Evolutionary conservation across 2,329 filamentous ascomycete species (phyloP).

Genomic region (Penicillium verrucosum): DNA sequence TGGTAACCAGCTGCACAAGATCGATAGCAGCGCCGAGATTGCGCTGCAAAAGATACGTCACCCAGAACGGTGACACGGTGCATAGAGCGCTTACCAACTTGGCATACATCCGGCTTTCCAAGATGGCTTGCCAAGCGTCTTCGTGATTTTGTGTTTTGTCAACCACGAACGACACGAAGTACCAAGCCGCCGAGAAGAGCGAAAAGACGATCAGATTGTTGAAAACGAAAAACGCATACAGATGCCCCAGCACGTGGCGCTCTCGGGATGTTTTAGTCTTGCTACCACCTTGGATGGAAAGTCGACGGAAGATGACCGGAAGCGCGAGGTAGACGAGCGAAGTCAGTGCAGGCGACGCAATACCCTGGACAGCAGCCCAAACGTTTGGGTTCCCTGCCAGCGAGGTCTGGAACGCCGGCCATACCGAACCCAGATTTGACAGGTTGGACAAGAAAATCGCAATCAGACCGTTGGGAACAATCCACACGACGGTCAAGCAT

Average conservation of each 20-base stretch:
- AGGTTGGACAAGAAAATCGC: conserved; percentile 90
- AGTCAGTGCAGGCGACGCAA: conserved; percentile 80
- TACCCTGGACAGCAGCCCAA: conserved; percentile 90
- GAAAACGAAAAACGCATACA: conserved; percentile 95
- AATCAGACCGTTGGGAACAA: conserved; percentile 89
- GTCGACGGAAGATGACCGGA: conserved; percentile 83
- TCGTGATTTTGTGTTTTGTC: conserved; percentile 54
- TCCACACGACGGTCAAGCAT: conserved; percentile 78
- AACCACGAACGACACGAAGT: conserved; percentile 66
- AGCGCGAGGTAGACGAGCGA: conserved; percentile 84
- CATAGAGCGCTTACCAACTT: conserved; percentile 73
- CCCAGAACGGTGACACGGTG: conserved; percentile 84
- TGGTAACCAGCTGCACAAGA: conserved; percentile 79
- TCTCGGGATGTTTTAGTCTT: conserved; percentile 89
- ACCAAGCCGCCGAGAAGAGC: conserved; percentile 79
- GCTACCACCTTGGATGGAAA: conserved; percentile 81
- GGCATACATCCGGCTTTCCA: conserved; percentile 59
- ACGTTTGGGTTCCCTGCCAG: conserved; percentile 61
- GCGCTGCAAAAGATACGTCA: conserved; percentile 87
- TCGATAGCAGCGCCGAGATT: conserved; percentile 93
- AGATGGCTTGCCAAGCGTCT: conserved; percentile 67
- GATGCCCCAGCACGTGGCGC: conserved; percentile 81
- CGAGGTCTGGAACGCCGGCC: conserved; percentile 68
- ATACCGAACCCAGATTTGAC: conserved; percentile 73
- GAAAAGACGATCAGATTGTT: conserved; percentile 97